Conservation (phyloP, 2,329 filamentous ascomycete species). For the Alternaria burnsii region DNA sequence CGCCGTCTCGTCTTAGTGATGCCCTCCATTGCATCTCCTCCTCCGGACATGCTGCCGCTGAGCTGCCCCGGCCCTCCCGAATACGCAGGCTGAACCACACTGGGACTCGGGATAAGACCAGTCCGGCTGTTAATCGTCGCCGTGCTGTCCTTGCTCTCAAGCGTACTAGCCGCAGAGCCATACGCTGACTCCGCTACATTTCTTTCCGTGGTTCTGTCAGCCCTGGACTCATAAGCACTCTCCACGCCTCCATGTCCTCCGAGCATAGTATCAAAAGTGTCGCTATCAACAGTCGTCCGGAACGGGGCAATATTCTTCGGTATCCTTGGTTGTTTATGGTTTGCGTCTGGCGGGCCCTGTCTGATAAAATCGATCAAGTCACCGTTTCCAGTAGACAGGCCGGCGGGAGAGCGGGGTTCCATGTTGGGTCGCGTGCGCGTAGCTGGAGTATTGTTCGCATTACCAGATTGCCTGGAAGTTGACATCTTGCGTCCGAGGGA, state of each 20-base stretch:
- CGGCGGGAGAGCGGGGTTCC: constrained; percentile 71
- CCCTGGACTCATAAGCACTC: constrained; percentile 30
- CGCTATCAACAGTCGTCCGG: constrained; percentile 84
- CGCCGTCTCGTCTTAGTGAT: constrained; percentile 79
- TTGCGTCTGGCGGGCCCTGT: constrained; percentile 74
- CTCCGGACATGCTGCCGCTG: constrained; percentile 39
- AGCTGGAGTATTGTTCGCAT: constrained; percentile 22
- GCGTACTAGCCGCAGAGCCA: constrained; percentile 47
- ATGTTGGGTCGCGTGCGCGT: constrained; percentile 42
- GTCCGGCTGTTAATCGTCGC: constrained; percentile 79
- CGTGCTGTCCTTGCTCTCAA: constrained; percentile 53
- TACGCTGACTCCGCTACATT: constrained; percentile 1
- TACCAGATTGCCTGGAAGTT: constrained; percentile 27
- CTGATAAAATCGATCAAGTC: constrained; percentile 97
- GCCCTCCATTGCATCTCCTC: constrained; percentile 45
- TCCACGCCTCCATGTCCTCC: constrained; percentile 44
- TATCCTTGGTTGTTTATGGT: constrained; percentile 72
- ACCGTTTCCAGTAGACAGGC: constrained; percentile 72
- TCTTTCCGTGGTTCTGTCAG: not conserved
- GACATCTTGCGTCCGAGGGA: constrained; percentile 44
- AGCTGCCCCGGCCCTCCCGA: constrained; percentile 48
- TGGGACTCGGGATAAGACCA: constrained; percentile 63
- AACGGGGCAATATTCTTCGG: constrained; percentile 86
- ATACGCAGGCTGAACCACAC: constrained; percentile 47
- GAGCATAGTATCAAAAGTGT: constrained; percentile 67